Conservation (phyloP, 306 rosid species). For the Sesbania bispinosa region DNA sequence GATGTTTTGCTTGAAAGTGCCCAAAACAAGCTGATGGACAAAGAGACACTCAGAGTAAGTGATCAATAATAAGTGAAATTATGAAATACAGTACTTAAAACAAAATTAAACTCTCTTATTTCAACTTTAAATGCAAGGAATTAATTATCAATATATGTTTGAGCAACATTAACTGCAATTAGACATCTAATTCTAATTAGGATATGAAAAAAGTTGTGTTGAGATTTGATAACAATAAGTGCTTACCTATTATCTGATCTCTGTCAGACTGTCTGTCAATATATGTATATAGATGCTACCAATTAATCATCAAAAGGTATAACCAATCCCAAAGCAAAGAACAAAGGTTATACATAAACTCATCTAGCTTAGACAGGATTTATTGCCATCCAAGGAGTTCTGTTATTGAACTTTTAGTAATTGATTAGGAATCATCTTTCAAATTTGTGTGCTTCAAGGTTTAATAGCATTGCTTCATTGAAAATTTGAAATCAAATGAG, state of each 20-base stretch:
- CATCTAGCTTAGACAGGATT: too few relatives aligned
- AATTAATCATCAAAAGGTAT: neutral
- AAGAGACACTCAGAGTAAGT: neutral
- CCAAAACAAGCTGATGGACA: conserved; percentile 40
- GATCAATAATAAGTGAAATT: neutral
- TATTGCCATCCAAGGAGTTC: too few relatives aligned
- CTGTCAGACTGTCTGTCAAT: too few relatives aligned
- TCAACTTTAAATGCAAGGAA: neutral
- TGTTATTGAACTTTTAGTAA: neutral
- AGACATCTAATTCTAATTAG: neutral
- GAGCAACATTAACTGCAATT: neutral
- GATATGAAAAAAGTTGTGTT: neutral
- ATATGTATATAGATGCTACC: too few relatives aligned
- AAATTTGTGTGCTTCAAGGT: neutral
- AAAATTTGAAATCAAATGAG: neutral
- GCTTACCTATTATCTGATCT: too few relatives aligned
- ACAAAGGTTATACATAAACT: neutral
- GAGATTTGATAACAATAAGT: too few relatives aligned
- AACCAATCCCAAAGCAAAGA: neutral
- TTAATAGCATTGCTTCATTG: neutral
- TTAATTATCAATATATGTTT: neutral
- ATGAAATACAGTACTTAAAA: neutral
- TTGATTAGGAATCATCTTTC: neutral
- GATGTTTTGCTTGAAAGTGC: conserved; percentile 40
- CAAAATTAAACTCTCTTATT: neutral